Conservation (phyloP, 2,329 filamentous ascomycete genomes). For the Beauveria pseudobassiana region DNA sequence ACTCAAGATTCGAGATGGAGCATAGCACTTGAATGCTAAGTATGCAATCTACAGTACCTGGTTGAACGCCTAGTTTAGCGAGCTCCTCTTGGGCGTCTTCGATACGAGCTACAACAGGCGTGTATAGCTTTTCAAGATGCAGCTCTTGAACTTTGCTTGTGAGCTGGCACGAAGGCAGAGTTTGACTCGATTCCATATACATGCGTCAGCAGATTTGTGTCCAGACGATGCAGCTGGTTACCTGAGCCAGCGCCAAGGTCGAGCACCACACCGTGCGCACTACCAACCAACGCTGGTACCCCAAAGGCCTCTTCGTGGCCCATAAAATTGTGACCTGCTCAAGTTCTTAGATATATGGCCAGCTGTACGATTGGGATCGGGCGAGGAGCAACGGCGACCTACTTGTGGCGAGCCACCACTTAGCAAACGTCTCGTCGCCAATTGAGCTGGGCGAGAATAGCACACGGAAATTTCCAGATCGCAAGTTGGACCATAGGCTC, state of each 20-base stretch:
- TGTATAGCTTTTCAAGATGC: constrained; percentile 28
- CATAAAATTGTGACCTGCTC: neutral
- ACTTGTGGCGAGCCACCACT: constrained; percentile 3
- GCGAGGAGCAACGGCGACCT: neutral
- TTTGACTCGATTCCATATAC: constrained; percentile 37
- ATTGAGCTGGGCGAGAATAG: neutral
- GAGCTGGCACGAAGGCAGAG: constrained; percentile 23
- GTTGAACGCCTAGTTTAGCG: constrained; percentile 25
- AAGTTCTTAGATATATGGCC: neutral
- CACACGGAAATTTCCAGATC: neutral
- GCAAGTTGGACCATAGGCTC: neutral
- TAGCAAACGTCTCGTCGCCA: neutral
- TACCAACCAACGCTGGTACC: neutral
- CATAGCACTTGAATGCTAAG: constrained; percentile 35
- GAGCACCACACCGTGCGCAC: constrained; percentile 23
- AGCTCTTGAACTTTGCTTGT: constrained; percentile 20
- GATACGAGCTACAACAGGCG: constrained; percentile 27
- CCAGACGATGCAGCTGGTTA: constrained; percentile 33
- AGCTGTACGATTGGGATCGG: neutral
- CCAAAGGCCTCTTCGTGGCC: neutral
- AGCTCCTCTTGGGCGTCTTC: constrained; percentile 29
- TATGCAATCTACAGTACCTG: constrained; percentile 31
- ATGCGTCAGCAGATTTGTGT: constrained; percentile 22
- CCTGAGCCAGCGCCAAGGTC: constrained; percentile 37
- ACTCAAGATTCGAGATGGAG: constrained; percentile 23